phyloP scores from a whole-genome alignment of 257 asterid genomes.

The Buddleja alternifolia region DNA sequence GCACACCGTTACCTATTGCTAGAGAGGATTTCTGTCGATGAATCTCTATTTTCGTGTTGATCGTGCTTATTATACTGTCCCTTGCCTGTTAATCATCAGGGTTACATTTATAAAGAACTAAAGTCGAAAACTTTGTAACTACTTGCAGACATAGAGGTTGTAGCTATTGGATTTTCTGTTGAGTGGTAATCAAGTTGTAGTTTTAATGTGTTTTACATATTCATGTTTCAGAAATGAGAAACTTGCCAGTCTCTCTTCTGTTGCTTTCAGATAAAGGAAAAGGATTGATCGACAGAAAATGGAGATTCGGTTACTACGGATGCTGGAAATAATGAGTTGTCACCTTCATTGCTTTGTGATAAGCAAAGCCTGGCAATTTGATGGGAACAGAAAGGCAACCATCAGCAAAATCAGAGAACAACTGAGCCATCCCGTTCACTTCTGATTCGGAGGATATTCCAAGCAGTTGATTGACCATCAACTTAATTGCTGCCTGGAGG shows the following conservation, averaged over 20 bases:
- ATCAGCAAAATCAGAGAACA: conserved; percentile 86
- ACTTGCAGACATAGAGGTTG: background rate
- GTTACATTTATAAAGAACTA: background rate
- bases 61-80: conserved; percentile 70
- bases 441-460: conserved; percentile 83
- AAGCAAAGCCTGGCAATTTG: conserved; percentile 83
- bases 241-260: no score
- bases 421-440: conserved; percentile 72
- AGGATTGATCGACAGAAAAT: no score
- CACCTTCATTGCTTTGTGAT: conserved; percentile 93
- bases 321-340: background rate
- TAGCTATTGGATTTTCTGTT: no score
- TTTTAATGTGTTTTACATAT: no score
- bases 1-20: conserved; percentile 57
- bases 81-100: conserved; percentile 57
- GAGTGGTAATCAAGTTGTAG: no score
- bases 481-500: conserved; percentile 71
- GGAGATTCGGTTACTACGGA: no score
- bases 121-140: background rate
- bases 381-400: conserved; percentile 92
- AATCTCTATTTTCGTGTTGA: conserved; percentile 57
- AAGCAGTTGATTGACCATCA: conserved; percentile 93
- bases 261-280: no score
- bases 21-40: conserved; percentile 48
- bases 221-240: no score